Evolutionary conservation across 371 early-diverging fungal genomes (phyloP).

Genomic region (Entomophthora muscae): DNA sequence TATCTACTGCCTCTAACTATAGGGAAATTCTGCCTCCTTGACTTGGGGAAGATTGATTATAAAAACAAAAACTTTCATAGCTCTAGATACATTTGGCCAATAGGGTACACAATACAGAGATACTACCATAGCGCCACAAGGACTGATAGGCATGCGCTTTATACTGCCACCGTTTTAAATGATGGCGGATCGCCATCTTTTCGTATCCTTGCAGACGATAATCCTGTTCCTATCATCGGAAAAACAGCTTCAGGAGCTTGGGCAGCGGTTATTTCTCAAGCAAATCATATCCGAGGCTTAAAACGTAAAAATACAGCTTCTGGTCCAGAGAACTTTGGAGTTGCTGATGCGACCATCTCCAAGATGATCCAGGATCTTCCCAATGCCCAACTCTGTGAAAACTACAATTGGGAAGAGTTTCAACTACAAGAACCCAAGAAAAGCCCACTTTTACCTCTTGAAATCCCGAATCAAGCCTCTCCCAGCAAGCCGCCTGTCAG

Average conservation of each 20-base stretch:
- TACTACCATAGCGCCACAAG: slow-evolving; percentile 14
- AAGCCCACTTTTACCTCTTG: no score
- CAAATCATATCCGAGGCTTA: slow-evolving; percentile 52
- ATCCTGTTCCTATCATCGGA: slow-evolving; percentile 16
- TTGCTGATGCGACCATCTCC: slow-evolving; percentile 69
- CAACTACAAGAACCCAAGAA: slow-evolving; percentile 19
- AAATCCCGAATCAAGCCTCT: no score
- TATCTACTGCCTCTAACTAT: slow-evolving; percentile 64
- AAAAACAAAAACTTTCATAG: slow-evolving; percentile 73
- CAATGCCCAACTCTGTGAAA: slow-evolving; percentile 38
- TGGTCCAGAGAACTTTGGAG: slow-evolving; percentile 84
- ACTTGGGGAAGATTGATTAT: slow-evolving; percentile 53
- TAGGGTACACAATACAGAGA: slow-evolving; percentile 53
- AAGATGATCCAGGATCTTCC: slow-evolving; percentile 80
- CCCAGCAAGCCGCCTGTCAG: no score
- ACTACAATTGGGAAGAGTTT: slow-evolving; percentile 49
- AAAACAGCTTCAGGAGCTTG: slow-evolving; percentile 79
- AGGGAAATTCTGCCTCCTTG: slow-evolving; percentile 58
- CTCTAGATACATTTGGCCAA: slow-evolving; percentile 81
- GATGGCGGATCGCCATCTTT: not conserved
- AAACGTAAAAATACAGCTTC: slow-evolving; percentile 63
- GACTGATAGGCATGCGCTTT: not conserved
- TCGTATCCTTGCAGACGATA: not conserved
- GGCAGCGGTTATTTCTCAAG: slow-evolving; percentile 60
- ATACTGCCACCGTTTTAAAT: not conserved